Evolutionary conservation across 495 filamentous ascomycete genomes (phyloP).

Genomic region (Ramalina peruviana): DNA sequence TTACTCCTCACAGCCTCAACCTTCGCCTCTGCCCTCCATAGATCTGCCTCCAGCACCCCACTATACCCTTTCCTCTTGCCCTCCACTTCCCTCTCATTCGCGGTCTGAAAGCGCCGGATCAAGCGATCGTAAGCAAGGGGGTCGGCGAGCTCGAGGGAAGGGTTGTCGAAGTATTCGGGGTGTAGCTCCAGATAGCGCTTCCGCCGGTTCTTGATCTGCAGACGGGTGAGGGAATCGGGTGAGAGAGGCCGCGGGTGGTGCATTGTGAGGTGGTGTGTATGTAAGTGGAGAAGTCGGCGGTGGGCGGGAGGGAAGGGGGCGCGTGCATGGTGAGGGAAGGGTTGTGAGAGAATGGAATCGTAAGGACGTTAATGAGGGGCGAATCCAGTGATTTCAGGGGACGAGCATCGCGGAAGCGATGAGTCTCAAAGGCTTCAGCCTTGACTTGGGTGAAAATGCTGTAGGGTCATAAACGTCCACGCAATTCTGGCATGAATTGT

Average conservation of each 20-base stretch:
- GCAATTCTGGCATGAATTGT: no score
- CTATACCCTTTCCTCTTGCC: slow-evolving; percentile 60
- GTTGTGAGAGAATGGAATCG: no score
- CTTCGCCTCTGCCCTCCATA: slow-evolving; percentile 59
- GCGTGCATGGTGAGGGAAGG: no score
- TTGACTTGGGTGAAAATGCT: no score
- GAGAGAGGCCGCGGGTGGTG: slow-evolving; percentile 5
- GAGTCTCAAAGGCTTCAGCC: no score
- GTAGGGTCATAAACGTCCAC: no score
- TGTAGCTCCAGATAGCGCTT: slow-evolving; percentile 50
- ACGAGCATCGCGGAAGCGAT: no score
- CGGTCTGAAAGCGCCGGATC: slow-evolving; percentile 62
- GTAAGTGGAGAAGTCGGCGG: no score
- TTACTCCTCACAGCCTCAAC: slow-evolving; percentile 44
- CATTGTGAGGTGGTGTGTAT: not conserved
- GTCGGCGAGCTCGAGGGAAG: slow-evolving; percentile 51
- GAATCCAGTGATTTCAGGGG: no score
- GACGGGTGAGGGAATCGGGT: slow-evolving; percentile 16
- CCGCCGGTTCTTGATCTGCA: slow-evolving; percentile 45
- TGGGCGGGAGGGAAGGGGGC: no score
- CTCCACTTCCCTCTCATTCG: slow-evolving; percentile 58
- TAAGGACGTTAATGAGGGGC: no score
- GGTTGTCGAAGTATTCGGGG: slow-evolving; percentile 47
- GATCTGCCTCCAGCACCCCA: slow-evolving; percentile 55
- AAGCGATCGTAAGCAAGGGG: slow-evolving; percentile 69